These are phyloP conservation scores for Adansonia madagascariensis DNA, from an alignment of 441 rosid genomes.

Conservation along the genomic window DNA sequence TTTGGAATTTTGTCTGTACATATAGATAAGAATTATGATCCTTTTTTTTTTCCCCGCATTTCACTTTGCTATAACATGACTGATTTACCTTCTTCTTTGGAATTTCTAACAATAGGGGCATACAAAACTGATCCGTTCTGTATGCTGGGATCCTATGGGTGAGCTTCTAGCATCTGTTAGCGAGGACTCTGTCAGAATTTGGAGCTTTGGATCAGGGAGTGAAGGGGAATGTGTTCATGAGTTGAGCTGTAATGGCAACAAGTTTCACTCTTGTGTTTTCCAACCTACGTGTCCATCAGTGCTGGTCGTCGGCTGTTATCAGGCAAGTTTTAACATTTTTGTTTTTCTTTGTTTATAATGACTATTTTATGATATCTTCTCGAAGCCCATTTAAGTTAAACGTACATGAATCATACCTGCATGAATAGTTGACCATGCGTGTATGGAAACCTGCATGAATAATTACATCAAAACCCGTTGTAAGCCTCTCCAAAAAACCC, in stretches of 20 bases:
- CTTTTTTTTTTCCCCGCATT: background rate
- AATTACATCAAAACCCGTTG: background rate
- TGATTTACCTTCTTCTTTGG: constrained; percentile 17
- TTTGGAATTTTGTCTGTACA: background rate
- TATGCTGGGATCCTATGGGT: constrained; percentile 92
- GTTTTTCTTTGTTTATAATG: background rate
- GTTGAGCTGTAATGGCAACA: constrained; percentile 77
- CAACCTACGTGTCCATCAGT: constrained; percentile 75
- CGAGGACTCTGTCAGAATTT: constrained; percentile 87
- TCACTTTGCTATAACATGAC: background rate
- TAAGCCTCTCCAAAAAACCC: background rate
- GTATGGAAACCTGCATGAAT: background rate
- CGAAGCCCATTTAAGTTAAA: background rate
- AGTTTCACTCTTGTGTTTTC: constrained; percentile 82
- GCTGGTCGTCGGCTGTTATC: constrained; percentile 83
- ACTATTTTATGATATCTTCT: background rate
- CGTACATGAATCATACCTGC: background rate
- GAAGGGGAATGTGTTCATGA: constrained; percentile 82
- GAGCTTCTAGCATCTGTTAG: constrained; percentile 84
- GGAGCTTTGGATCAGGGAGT: constrained; percentile 75
- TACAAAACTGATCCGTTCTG: constrained; percentile 66
- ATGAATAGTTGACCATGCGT: background rate
- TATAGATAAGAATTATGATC: background rate
- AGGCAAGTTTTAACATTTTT: constrained; percentile 53
- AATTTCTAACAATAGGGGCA: constrained; percentile 62